Percentiles rank a stretch among this genome's conserved stretches.
phyloP scores from a whole-genome alignment of 1,139 yeast genomes.

The Taphrina wiesneri region DNA sequence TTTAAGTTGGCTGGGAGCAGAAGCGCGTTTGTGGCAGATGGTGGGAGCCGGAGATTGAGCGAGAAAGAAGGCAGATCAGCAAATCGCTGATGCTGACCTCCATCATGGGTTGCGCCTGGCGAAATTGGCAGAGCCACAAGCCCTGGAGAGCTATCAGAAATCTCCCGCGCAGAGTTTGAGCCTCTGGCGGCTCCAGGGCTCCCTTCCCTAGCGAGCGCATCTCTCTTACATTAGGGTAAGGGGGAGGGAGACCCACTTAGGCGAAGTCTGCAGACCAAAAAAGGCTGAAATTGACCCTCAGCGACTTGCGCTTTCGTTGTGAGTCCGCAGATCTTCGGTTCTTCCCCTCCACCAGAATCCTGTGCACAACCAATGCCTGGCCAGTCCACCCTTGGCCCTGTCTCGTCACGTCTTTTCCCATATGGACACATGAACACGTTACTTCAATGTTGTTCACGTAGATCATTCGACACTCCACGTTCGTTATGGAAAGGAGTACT shows the following conservation, averaged over 20 bases:
- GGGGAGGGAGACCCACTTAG: no score
- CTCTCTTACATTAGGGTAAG: no score
- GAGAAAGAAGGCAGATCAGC: slow-evolving; percentile 1
- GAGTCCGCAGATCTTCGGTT: background rate
- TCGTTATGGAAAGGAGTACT: no score
- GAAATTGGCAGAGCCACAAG: no score
- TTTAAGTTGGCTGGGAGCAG: slow-evolving; percentile 1
- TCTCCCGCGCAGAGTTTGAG: background rate
- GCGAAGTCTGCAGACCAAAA: background rate
- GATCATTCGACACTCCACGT: no score
- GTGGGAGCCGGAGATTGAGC: slow-evolving; percentile 1
- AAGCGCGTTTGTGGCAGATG: background rate
- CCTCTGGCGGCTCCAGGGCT: no score
- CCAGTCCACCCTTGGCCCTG: no score
- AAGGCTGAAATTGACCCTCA: background rate
- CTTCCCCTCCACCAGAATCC: background rate
- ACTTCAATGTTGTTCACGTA: no score
- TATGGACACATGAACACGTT: background rate
- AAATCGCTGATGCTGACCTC: background rate
- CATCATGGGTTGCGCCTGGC: background rate
- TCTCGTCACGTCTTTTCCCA: background rate
- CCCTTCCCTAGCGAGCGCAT: no score
- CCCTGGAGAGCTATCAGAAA: background rate
- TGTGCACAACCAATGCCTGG: no score
- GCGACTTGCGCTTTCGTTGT: background rate